Percentiles rank a stretch among this genome's conserved stretches.
phyloP scores from a whole-genome alignment of 495 filamentous ascomycete species.

The Xylaria grammica region DNA sequence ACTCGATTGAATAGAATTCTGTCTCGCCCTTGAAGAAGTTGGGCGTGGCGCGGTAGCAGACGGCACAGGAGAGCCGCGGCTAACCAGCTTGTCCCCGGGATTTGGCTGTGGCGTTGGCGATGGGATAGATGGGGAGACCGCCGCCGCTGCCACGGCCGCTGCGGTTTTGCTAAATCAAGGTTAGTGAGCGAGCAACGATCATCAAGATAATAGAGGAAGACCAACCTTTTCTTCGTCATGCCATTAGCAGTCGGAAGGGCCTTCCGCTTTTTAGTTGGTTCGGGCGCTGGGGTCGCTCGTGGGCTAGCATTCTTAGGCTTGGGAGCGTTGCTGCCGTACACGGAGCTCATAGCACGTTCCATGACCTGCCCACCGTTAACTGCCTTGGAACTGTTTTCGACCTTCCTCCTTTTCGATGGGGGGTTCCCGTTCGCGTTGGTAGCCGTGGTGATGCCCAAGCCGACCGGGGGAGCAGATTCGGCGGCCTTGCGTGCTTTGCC shows the following conservation, averaged over 20 bases:
- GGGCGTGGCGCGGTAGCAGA: constrained; percentile 53
- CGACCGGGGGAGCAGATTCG: constrained; percentile 51
- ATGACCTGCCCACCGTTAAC: constrained; percentile 60
- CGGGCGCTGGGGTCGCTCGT: constrained; percentile 66
- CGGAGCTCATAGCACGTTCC: constrained; percentile 74
- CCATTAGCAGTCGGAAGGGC: constrained; percentile 66
- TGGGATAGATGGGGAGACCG: constrained; percentile 70
- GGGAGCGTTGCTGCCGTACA: constrained; percentile 53
- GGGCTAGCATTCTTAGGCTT: constrained; percentile 62
- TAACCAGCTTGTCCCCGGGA: constrained; percentile 43
- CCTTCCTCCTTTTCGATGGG: constrained; percentile 75
- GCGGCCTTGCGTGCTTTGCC: constrained; percentile 70
- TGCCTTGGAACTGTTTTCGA: constrained; percentile 68
- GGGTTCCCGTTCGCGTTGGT: constrained; percentile 50
- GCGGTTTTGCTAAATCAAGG: constrained; percentile 32
- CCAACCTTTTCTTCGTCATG: constrained; percentile 74
- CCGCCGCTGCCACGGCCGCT: constrained; percentile 17
- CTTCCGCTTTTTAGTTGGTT: constrained; percentile 70
- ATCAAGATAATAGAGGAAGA: constrained; percentile 14
- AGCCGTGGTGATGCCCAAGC: constrained; percentile 57
- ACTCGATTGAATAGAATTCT: constrained; percentile 64
- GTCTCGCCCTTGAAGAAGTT: constrained; percentile 69
- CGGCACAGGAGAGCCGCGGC: constrained; percentile 50
- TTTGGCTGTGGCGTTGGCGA: constrained; percentile 55
- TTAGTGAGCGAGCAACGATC: constrained; percentile 21